These are phyloP conservation scores for Tillandsia leiboldiana DNA, from an alignment of 176 grass and related monocot genomes.

Conservation along the genomic window DNA sequence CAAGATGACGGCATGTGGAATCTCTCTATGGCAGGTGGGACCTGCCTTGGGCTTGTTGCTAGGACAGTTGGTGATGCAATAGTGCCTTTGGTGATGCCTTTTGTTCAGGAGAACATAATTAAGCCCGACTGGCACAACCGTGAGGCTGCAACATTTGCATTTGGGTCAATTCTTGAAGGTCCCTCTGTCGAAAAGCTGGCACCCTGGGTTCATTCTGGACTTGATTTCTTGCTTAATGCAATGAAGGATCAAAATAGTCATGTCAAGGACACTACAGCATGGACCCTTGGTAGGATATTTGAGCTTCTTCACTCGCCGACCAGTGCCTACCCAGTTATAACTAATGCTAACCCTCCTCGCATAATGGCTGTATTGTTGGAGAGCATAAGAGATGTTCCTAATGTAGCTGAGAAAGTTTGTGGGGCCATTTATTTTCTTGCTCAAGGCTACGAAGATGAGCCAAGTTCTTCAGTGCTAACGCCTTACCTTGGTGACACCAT, in stretches of 20 bases:
- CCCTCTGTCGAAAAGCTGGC: conserved; percentile 67
- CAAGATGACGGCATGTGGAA: conserved; percentile 82
- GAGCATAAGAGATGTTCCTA: conserved; percentile 73
- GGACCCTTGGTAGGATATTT: conserved; percentile 93
- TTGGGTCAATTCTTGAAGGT: conserved; percentile 96
- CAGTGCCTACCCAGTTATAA: conserved; percentile 63
- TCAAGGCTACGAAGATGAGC: conserved; percentile 66
- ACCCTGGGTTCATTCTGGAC: conserved; percentile 46
- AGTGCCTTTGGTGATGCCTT: conserved; percentile 69
- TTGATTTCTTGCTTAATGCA: conserved; percentile 69
- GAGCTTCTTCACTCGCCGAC: conserved; percentile 61
- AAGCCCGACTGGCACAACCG: conserved; percentile 65
- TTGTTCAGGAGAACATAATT: conserved; percentile 69
- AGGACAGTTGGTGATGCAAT: conserved; percentile 68
- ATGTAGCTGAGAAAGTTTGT: conserved; percentile 81
- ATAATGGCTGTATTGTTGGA: conserved; percentile 73
- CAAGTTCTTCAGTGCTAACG: conserved; percentile 52
- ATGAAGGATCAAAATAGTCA: conserved; percentile 72
- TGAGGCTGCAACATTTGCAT: conserved; percentile 87
- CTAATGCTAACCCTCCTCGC: conserved; percentile 59
- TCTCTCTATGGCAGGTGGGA: conserved; percentile 66
- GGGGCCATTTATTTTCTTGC: conserved; percentile 86
- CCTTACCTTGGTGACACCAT: conserved; percentile 72
- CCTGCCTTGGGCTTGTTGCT: conserved; percentile 67
- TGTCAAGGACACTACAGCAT: conserved; percentile 84